These are phyloP conservation scores for Conringia planisiliqua DNA, from an alignment of 345 rosid species.

Conservation along the genomic window DNA sequence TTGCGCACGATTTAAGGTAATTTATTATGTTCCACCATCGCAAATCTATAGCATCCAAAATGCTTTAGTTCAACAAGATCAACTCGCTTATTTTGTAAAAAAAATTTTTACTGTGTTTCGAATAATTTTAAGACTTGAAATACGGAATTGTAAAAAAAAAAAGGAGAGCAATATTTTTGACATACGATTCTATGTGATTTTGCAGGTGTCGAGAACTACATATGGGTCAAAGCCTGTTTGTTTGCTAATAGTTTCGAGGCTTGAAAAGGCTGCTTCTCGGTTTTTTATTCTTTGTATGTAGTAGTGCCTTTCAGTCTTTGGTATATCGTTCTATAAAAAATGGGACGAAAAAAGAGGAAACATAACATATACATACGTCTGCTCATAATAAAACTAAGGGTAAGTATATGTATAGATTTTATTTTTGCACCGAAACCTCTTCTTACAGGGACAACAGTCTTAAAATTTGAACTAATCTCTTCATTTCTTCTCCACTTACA, in stretches of 20 bases:
- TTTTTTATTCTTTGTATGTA: background rate
- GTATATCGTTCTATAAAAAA: background rate
- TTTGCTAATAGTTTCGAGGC: slow-evolving; percentile 16
- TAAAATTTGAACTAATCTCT: background rate
- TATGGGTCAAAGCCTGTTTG: background rate
- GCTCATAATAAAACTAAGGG: background rate
- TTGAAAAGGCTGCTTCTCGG: background rate
- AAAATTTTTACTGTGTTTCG: background rate
- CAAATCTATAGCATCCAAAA: background rate
- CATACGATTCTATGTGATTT: slow-evolving; percentile 2
- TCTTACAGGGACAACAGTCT: background rate
- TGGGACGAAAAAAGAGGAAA: background rate
- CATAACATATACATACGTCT: slow-evolving; percentile 7
- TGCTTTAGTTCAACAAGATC: background rate
- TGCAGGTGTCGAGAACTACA: slow-evolving; percentile 11
- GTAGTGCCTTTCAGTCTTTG: background rate
- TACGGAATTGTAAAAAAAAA: background rate
- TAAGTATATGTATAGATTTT: background rate
- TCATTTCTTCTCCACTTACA: background rate
- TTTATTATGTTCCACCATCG: background rate
- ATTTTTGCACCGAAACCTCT: background rate
- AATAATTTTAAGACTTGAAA: background rate
- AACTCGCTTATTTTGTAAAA: background rate
- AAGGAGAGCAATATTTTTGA: background rate
- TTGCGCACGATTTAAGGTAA: background rate